phyloP scores from a whole-genome alignment of 805 yeast species.

The Yamadazyma nakazawae region DNA sequence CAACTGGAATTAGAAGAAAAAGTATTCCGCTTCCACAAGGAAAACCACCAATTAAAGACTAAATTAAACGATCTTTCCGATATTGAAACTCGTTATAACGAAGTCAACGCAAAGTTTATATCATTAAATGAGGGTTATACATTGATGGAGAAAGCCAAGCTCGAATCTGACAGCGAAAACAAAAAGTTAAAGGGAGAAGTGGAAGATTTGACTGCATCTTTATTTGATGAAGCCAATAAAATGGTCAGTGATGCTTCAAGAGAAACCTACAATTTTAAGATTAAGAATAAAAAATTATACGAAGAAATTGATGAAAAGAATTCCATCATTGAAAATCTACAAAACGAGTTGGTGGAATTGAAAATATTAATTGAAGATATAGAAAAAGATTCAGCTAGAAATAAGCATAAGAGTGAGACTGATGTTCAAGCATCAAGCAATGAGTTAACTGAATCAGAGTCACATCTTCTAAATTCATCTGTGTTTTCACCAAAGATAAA shows the following conservation, averaged over 20 bases:
- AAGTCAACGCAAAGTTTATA: constrained; percentile 25
- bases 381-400: constrained; percentile 38
- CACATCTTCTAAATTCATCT: constrained; percentile 15
- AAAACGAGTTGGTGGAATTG: constrained; percentile 63
- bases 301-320: constrained; percentile 66
- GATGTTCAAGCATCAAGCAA: background rate
- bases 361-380: constrained; percentile 57
- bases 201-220: constrained; percentile 72
- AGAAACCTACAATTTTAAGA: constrained; percentile 56
- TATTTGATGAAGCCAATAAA: constrained; percentile 79
- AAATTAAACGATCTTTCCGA: constrained; percentile 20
- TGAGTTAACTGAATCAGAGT: background rate
- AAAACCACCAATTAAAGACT: constrained; percentile 25
- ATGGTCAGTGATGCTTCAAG: constrained; percentile 80
- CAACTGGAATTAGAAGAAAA: constrained; percentile 55
- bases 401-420: background rate
- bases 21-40: constrained; percentile 37
- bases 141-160: constrained; percentile 25
- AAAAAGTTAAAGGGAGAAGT: constrained; percentile 65
- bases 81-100: constrained; percentile 28
- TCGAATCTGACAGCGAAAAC: constrained; percentile 56
- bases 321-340: constrained; percentile 57
- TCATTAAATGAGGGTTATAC: background rate
- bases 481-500: constrained; percentile 33
- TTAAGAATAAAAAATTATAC: constrained; percentile 53